phyloP scores from a whole-genome alignment of 2,329 filamentous ascomycete species.

The Cadophora malorum region DNA sequence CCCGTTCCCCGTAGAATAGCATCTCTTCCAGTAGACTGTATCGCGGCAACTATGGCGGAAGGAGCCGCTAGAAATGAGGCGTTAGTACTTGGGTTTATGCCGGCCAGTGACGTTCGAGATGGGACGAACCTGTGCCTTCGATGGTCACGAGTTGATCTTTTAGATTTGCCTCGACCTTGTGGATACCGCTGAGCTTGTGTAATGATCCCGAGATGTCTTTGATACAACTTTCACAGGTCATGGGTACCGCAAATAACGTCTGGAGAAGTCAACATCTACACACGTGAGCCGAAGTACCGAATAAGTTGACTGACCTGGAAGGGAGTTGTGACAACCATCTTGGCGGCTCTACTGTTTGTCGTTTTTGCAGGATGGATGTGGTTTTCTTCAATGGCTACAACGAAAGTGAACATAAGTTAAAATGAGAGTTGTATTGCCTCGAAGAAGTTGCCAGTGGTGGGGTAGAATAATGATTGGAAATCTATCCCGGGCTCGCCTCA shows the following conservation, averaged over 20 bases:
- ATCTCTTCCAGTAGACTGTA: constrained; percentile 89
- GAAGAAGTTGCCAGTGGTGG: constrained; percentile 21
- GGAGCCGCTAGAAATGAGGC: constrained; percentile 67
- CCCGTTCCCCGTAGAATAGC: constrained; percentile 93
- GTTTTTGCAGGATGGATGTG: neutral
- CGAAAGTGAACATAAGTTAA: too few species aligned
- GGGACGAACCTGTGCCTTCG: constrained; percentile 74
- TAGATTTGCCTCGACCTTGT: constrained; percentile 81
- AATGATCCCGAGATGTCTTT: constrained; percentile 83
- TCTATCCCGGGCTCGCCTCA: constrained; percentile 32
- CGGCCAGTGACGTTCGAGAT: constrained; percentile 12
- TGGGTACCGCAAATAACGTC: constrained; percentile 93
- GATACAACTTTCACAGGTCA: constrained; percentile 90
- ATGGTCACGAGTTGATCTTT: constrained; percentile 83
- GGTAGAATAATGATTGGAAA: constrained; percentile 4
- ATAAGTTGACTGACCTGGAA: constrained; percentile 43
- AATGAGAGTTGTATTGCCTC: too few species aligned
- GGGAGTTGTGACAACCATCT: constrained; percentile 45
- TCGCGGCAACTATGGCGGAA: constrained; percentile 86
- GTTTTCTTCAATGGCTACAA: neutral
- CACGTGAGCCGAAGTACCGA: constrained; percentile 38
- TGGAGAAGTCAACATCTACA: constrained; percentile 48
- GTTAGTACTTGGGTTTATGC: constrained; percentile 7
- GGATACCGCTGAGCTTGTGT: constrained; percentile 78
- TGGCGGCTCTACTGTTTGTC: constrained; percentile 16